Evolutionary conservation across 2,329 filamentous ascomycete genomes (phyloP).

Genomic region (Aureobasidium pullulans): DNA sequence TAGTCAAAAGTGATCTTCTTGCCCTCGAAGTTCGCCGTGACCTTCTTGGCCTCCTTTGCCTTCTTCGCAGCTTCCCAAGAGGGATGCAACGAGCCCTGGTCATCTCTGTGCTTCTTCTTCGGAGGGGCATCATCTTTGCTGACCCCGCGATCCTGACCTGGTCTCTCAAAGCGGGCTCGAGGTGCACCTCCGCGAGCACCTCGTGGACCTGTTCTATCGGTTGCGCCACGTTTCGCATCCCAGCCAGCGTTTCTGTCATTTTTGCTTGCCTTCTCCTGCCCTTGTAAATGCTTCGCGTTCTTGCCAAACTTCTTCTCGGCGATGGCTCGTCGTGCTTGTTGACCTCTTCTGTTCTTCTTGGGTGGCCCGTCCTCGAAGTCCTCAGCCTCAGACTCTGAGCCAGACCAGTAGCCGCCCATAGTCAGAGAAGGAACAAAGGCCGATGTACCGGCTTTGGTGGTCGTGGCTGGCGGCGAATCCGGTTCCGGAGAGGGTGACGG

Average conservation of each 20-base stretch:
- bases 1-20: constrained; percentile 59
- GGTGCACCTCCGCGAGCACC: constrained; percentile 18
- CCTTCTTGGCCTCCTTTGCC: constrained; percentile 48
- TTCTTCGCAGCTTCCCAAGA: constrained; percentile 58
- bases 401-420: constrained; percentile 69
- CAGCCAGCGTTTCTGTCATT: constrained; percentile 45
- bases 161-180: constrained; percentile 15
- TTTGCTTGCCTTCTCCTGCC: constrained; percentile 29
- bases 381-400: constrained; percentile 65
- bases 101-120: constrained; percentile 33
- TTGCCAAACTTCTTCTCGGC: constrained; percentile 74
- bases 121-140: constrained; percentile 17
- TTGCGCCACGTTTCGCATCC: constrained; percentile 53
- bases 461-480: constrained; percentile 20
- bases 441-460: constrained; percentile 34
- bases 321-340: constrained; percentile 69
- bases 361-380: constrained; percentile 42
- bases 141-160: constrained; percentile 19
- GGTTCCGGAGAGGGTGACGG: constrained; percentile 15
- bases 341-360: constrained; percentile 68
- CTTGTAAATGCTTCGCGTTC: constrained; percentile 59
- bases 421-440: constrained; percentile 70
- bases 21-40: constrained; percentile 45
- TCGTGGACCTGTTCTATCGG: constrained; percentile 19
- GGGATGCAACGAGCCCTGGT: constrained; percentile 52